Evolutionary conservation across 768 basidiomycete species (phyloP), one percentile per base, ranked within the genome.

Genomic region (Naganishia kalamii): DNA sequence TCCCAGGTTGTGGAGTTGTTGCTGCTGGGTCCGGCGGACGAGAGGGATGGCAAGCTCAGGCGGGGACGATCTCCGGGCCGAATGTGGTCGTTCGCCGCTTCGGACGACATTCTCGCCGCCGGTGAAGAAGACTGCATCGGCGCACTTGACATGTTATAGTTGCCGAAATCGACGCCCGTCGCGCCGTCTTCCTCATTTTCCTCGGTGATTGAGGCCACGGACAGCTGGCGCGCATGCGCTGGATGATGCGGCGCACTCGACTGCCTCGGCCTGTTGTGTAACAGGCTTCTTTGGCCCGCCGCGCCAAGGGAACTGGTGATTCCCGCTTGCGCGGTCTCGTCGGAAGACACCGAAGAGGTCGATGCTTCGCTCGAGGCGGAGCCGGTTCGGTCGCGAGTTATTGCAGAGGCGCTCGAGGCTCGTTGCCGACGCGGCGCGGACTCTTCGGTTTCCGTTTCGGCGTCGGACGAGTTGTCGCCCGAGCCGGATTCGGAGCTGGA

Each of bases 1-100:
- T 67, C 65, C 74, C 74, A 75, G n/a, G 65, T 46, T 0, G 64
- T 59, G 11, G 61, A 52, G 40, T 41, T 57, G 69, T 49, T 61
- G 47, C 65, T 60, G 54, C 25, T 60, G 63, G 30, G 47, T 54
- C 19, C 54, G 1, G 54, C 6, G 6, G 35, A 4, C n/a, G 10
- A 13, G 23, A 41, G 37, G 8, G 54, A 57, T 27, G 69, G 63
- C 13, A 70, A 54, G 54, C 50, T 60, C 17, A 71, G 50, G 15
- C 60, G 69, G 43, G 69, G 69, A 5, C 44, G 54, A 13, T 63
- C 69, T 10, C 54, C 37, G 15, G 70, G 65, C 33, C 72, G 52
- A n/a, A 69, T 63, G n/a, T 66, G 68, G 1, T 65, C 51, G 5
- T 69, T 35, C 10, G 72, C 54, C 17, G 54, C 23, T 57, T 37